Percentiles rank a stretch among this genome's conserved stretches.
These are phyloP conservation scores for Syzygium malaccense DNA, from an alignment of 441 rosid species.

Conservation along the genomic window DNA sequence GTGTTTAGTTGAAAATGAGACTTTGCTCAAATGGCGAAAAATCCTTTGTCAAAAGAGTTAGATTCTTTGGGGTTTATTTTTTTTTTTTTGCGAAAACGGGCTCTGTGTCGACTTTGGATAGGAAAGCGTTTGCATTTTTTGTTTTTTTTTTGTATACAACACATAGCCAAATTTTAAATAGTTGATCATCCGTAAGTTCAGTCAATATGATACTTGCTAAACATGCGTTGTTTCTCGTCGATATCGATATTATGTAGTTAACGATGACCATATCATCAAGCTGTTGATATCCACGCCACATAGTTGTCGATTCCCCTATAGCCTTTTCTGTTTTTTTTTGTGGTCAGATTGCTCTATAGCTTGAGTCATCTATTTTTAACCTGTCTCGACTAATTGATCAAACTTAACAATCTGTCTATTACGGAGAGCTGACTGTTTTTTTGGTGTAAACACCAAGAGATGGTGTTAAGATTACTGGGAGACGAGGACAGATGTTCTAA, in stretches of 20 bases:
- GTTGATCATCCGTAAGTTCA: not conserved
- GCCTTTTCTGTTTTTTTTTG: no score
- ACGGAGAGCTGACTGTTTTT: not conserved
- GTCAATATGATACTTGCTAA: rapidly evolving
- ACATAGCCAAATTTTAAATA: not conserved
- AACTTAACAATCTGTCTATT: not conserved
- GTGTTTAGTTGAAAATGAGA: no score
- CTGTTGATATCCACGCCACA: no score
- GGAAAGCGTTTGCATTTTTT: no score
- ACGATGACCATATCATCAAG: not conserved
- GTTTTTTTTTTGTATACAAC: not conserved
- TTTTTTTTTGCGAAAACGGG: no score
- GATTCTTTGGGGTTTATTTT: no score
- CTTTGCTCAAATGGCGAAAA: no score
- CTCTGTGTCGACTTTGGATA: no score
- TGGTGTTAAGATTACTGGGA: not conserved
- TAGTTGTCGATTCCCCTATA: not conserved
- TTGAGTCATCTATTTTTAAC: not conserved
- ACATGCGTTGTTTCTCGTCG: not conserved
- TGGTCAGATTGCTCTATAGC: not conserved
- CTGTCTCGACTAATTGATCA: not conserved
- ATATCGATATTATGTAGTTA: not conserved
- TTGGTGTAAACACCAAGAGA: not conserved
- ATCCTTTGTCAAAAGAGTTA: no score
- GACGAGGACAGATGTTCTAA: not conserved